Conservation (phyloP, 352 stramenopile genomes). For the Globisporangium spiculum region DNA sequence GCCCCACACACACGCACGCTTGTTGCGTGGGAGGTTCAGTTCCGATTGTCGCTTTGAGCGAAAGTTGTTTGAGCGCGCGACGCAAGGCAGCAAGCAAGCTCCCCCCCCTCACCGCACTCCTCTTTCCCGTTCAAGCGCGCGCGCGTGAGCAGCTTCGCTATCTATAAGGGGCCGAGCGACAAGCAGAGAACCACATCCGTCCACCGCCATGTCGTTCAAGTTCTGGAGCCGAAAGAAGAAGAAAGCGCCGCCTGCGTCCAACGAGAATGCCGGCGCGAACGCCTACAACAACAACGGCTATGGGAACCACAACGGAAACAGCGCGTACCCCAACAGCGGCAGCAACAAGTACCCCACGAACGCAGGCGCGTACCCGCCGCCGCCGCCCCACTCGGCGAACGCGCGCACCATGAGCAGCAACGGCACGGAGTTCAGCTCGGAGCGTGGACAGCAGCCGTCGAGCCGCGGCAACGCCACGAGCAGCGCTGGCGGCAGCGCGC, state of each 20-base stretch:
- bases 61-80: constrained; percentile 4
- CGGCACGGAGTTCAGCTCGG: constrained; percentile 20
- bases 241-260: constrained; percentile 24
- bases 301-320: constrained; percentile 18
- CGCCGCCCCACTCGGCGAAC: constrained; percentile 40
- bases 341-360: constrained; percentile 53
- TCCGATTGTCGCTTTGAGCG: constrained; percentile 18
- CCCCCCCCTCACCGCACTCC: neutral
- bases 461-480: neutral
- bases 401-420: constrained; percentile 46
- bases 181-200: constrained; percentile 1
- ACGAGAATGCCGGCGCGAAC: constrained; percentile 15
- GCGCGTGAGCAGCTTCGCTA: neutral
- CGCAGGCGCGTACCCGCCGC: constrained; percentile 16
- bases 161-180: neutral
- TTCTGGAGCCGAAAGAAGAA: constrained; percentile 82
- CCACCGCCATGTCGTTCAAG: constrained; percentile 52
- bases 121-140: neutral
- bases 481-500: constrained; percentile 17
- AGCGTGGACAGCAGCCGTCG: constrained; percentile 3
- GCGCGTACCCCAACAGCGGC: neutral
- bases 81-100: constrained; percentile 1
- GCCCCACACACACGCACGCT: neutral
- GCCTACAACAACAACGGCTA: constrained; percentile 3
- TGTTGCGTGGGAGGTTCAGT: constrained; percentile 15